Evolutionary conservation across 164 flowering plant species (phyloP), one percentile per base, ranked within the genome.

Genomic region (Hamamelis virginiana): DNA sequence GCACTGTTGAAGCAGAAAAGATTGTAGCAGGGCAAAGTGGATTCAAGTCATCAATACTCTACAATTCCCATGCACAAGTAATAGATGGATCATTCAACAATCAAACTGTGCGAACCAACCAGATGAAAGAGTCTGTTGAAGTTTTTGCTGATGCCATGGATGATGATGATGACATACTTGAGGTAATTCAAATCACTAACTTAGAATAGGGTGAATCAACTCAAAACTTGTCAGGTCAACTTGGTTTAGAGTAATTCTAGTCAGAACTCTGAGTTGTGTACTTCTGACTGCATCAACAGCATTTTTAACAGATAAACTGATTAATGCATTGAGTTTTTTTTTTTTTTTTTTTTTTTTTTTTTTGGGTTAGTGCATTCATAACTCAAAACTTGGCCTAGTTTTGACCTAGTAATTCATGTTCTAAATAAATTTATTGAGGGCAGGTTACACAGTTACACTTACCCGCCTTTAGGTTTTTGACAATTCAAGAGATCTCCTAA

Each of bases 101-200:
- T 62, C 71, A 66, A 22, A 21, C 69, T 19, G 64, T 62, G 55
- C 59, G 65, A 41, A 48, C 57, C 27, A 59, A 69, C 51, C 77
- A 71, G 59, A 11, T 55, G 43, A 73, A 78, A 9, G 81, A 61
- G 27, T 73, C 50, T 26, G 57, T 19, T 1, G 71, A 60, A 28
- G 66, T 69, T 67, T 59, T 70, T 74, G 65, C 56, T 72, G 77
- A 69, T 78, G 84, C 60, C 38, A 67, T 85, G 23, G 87, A 83
- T 76, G 97, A 95, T 76, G 97, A 95, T 56, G 98, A 95, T 78
- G 96, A 86, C 68, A 77, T 93, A 72, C 84, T 96, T 64, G 80
- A 83, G 99, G 99, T 96, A 81, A 73, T 69, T 64, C n/a, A 47
- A 58, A 22, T 51, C 41, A n/a, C 45, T 58, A 9, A 38, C 59